These are phyloP conservation scores for Saturnispora sanitii DNA, from an alignment of 805 yeast species.

Conservation along the genomic window DNA sequence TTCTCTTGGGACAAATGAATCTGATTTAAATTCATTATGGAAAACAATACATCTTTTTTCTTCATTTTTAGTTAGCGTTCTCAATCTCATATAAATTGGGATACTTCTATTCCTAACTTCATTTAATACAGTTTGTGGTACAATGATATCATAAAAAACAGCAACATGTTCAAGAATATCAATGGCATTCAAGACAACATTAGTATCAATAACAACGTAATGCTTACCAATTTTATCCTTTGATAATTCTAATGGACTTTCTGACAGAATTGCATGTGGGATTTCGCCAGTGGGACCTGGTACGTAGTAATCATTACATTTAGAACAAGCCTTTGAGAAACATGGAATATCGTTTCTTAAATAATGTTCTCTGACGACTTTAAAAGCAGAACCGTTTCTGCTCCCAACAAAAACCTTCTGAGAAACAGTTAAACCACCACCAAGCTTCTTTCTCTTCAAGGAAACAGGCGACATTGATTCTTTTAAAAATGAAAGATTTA, in stretches of 20 bases:
- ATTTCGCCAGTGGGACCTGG: slow-evolving; percentile 60
- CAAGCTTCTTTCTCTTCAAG: slow-evolving; percentile 33
- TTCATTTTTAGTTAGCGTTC: slow-evolving; percentile 64
- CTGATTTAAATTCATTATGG: slow-evolving; percentile 81
- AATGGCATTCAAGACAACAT: slow-evolving; percentile 77
- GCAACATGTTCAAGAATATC: slow-evolving; percentile 73
- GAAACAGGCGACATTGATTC: slow-evolving; percentile 1
- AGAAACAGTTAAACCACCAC: slow-evolving; percentile 54
- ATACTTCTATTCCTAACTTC: slow-evolving; percentile 82
- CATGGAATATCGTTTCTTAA: slow-evolving; percentile 90
- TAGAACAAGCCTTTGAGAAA: slow-evolving; percentile 57
- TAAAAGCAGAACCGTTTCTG: slow-evolving; percentile 80
- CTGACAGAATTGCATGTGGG: slow-evolving; percentile 60
- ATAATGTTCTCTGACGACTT: slow-evolving; percentile 90
- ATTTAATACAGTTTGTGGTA: slow-evolving; percentile 93
- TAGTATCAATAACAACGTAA: slow-evolving; percentile 79
- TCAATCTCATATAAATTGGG: slow-evolving; percentile 78
- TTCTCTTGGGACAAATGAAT: slow-evolving; percentile 55
- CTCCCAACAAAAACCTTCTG: slow-evolving; percentile 89
- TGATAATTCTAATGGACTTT: slow-evolving; percentile 40
- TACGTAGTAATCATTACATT: slow-evolving; percentile 45
- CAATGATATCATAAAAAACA: slow-evolving; percentile 77
- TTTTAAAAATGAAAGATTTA: not conserved
- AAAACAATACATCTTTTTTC: slow-evolving; percentile 82
- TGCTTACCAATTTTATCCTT: slow-evolving; percentile 48